Evolutionary conservation across 768 basidiomycete genomes (phyloP), one percentile per base, ranked within the genome.

Genomic region (Tulasnella sp.): DNA sequence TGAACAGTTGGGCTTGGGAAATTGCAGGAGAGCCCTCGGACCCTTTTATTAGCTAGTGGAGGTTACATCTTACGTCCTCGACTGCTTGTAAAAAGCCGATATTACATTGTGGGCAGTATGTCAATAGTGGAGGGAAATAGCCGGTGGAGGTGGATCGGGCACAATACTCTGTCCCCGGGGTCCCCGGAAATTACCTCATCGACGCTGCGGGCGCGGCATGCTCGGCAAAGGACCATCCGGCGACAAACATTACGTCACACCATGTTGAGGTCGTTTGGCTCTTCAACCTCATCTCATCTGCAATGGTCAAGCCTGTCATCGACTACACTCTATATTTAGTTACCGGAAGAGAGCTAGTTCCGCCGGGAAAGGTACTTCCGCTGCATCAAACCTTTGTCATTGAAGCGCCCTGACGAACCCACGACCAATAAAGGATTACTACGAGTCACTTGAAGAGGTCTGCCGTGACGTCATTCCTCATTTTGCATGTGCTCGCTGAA

Each of bases 331-430:
- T 98, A 13, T 98, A 97, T 83, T 88, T 97, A 57, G 96, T 98
- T 9, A 96, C 95, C 0, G 93, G 93, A 20, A 86, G 95, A 75
- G 87, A 90, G 29, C 84, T 95, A 0, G 86, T 97, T 5, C 94
- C 95, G 13, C 85, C 87, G 29, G 91, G 90, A 82, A 94, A 92
- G 88, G 94, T 92, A 81, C 74, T 77, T 73, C 11, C 70, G 57
- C 26, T 46, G 46, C 75, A 77, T 23, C 75, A 70, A 51, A 75
- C 37, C 70, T 51, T 61, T 70, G 39, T 29, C 55, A 76, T 67
- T 40, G 70, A 74, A 51, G 71, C 42, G 72, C 77, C 78, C 72
- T 80, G 32, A 72, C 39, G 18, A 72, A 46, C 23, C 44, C 40
- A 3, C 44, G 40, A 6, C 35, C 35, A 39, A 44, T 73, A 1